Evolutionary conservation across 1,139 yeast genomes (phyloP).

Genomic region (Dujonia santamariae): DNA sequence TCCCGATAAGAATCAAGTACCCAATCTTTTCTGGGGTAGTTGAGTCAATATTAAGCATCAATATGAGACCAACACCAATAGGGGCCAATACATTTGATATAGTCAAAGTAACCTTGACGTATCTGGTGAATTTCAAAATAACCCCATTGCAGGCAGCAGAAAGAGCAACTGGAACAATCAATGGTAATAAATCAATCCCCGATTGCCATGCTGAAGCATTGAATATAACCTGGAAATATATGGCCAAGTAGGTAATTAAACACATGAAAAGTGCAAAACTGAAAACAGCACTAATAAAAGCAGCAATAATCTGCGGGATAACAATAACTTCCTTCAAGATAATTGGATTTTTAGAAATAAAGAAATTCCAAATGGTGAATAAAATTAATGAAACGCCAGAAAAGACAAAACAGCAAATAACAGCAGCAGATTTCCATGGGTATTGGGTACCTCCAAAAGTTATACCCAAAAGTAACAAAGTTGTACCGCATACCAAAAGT

Average conservation of each 20-base stretch:
- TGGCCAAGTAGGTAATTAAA: conserved; percentile 42
- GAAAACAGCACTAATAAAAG: conserved; percentile 35
- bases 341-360: conserved; percentile 42
- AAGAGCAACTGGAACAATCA: conserved; percentile 50
- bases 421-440: conserved; percentile 50
- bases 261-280: conserved; percentile 46
- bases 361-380: conserved; percentile 50
- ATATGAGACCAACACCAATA: conserved; percentile 52
- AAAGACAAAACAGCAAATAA: conserved; percentile 50
- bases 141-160: conserved; percentile 47
- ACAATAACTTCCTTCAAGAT: conserved; percentile 41
- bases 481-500: conserved; percentile 26
- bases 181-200: conserved; percentile 56
- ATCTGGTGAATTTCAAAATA: conserved; percentile 42
- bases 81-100: conserved; percentile 42
- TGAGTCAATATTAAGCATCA: conserved; percentile 37
- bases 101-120: conserved; percentile 46
- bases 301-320: conserved; percentile 34
- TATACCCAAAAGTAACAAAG: conserved; percentile 29
- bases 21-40: conserved; percentile 46
- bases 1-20: conserved; percentile 49
- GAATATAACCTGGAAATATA: conserved; percentile 55
- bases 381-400: conserved; percentile 45
- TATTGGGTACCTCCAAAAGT: conserved; percentile 35
- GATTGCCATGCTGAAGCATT: conserved; percentile 51